Evolutionary conservation across 2,329 filamentous ascomycete genomes (phyloP), one percentile per base, ranked within the genome.

Genomic region (Nothomitra cinnamomea): DNA sequence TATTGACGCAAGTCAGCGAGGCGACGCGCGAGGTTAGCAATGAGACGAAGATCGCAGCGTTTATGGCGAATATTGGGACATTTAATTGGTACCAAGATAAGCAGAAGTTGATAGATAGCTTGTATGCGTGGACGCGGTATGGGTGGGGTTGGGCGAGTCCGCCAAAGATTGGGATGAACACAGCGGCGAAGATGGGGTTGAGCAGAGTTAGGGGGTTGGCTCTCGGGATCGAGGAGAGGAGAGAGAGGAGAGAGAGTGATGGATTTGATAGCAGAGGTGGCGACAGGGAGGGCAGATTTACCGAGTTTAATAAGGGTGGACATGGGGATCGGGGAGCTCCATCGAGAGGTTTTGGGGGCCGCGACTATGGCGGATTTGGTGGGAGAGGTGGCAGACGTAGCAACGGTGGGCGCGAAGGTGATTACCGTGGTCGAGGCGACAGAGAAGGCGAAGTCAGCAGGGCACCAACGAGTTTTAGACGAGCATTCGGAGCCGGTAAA

Each of bases 41-140:
- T 6, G 60, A 63, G 2, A 57, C 70, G 45, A 70, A 79, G 54
- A 60, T 60, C 12, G 66, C 67, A 1, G 70, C 73, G 0, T 87
- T 86, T 66, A 64, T 68, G 17, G 75, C 77, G 7, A 64, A 78
- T 47, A 72, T 85, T 43, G 79, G 80, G 53, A 69, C 69, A 43
- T 74, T 67, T 59, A 64, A 68, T 36, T 68, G 71, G 62, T 62
- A 67, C 51, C 48, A 52, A 36, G 62, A 65, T 50, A 62, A 64
- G 36, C 61, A 65, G 13, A 61, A 63, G 1, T 58, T 75, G 6
- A 67, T 79, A 17, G 60, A 70, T 2, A 68, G 72, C 19, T 64
- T 82, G 57, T 81, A 81, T 62, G 62, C 69, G n/a, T 75, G 78
- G 69, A 66, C 69, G 48, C 60, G 62, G 19, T 61, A 68, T 15